Base-by-base conservation (phyloP, 2,329 filamentous ascomycete species). In the Microdochium trichocladiopsis region DNA sequence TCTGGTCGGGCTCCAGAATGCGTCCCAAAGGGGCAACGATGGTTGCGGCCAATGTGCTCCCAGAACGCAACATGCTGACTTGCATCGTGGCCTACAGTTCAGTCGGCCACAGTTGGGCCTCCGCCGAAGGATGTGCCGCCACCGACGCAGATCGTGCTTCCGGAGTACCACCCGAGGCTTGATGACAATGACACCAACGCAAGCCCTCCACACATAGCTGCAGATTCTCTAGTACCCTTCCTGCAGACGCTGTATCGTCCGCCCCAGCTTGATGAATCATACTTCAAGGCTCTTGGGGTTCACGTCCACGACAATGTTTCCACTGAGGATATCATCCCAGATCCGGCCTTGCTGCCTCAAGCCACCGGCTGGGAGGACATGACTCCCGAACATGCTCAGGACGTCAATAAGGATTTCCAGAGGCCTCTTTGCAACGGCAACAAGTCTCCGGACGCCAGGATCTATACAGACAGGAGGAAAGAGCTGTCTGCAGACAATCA, bases 221-320 rank as follows among this genome's bases (percentile, higher is more conserved):
- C 67, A 3, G 57, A 64, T 41, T 72, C 75, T 23, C 62, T 85
- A 50, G 71, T 79, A 18, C 63, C 69, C 48, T 63, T 83, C 43
- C 69, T 86, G 31, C 77, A 81, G 60, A 68, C 66, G 28, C 76
- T 82, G 25, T 73, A 80, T 51, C 76, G 82, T 37, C 76, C 79
- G 2, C 63, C 66, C 22, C 77, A 80, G 51, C 66, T 81, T 53
- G 65, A 61, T 25, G 63, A 75, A 43, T 60, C 71, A 41, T 76
- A 83, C 55, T 77, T 86, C 51, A 72, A 77, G 54, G 80, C 81
- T 11, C 72, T 86, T 36, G 80, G 81, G 4, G 69, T 83, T 28
- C 74, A 82, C 58, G 69, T 85, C 58, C 74, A 74, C 56, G 61
- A 72, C 25, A 72, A 84, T 63, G 76, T 71, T 24, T 60, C 71